These are phyloP conservation scores for Acanthamoeba sp. DNA, from an alignment of 208 protist species.

Conservation along the genomic window DNA sequence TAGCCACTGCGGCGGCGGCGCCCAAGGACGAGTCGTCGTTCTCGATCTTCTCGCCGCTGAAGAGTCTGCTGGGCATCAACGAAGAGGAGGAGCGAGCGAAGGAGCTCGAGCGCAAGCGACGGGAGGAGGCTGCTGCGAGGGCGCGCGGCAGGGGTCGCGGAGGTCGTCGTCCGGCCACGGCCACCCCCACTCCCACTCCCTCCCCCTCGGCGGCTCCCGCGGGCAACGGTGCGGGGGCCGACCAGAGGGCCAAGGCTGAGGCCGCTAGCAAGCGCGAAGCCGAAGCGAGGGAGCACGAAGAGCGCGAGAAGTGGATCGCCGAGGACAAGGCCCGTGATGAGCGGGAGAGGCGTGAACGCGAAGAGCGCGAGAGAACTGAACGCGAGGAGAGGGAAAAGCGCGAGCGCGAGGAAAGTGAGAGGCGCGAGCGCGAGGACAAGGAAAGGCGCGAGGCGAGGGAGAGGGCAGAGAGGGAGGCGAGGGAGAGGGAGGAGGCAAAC, in stretches of 20 bases:
- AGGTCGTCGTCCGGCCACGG: not conserved
- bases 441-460: constrained; percentile 1
- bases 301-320: not conserved
- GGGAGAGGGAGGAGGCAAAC: not conserved
- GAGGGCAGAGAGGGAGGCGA: not conserved
- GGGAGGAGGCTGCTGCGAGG: constrained; percentile 17
- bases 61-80: constrained; percentile 62
- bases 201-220: not conserved
- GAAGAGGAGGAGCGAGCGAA: constrained; percentile 62
- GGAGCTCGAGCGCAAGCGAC: constrained; percentile 15
- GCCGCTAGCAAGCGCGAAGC: constrained; percentile 12
- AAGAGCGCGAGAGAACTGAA: not conserved
- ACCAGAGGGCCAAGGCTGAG: not conserved
- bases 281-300: not conserved
- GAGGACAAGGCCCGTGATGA: not conserved
- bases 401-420: constrained; percentile 21
- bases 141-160: not conserved
- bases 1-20: not conserved
- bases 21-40: constrained; percentile 52
- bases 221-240: not conserved
- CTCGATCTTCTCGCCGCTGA: constrained; percentile 13
- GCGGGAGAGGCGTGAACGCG: not conserved
- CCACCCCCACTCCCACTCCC: not conserved
- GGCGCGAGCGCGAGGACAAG: constrained; percentile 4
- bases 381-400: not conserved